Conservation (phyloP, 192 early-diverging fungal species). For the Allomyces macrogynus region DNA sequence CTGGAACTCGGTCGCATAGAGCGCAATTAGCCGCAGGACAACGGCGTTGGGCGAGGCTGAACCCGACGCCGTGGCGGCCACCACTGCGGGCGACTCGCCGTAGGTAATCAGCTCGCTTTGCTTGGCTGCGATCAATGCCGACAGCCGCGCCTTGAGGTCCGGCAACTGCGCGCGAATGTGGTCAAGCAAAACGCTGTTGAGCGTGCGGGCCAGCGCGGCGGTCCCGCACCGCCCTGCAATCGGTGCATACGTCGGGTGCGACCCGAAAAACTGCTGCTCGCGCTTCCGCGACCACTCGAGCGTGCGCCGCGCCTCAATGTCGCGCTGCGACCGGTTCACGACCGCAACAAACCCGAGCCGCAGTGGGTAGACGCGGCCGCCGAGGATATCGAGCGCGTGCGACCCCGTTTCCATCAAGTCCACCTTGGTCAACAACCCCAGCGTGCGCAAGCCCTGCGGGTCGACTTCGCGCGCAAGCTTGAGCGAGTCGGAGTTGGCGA, state of each 20-base stretch:
- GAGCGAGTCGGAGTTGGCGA: slow-evolving; percentile 66
- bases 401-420: slow-evolving; percentile 73
- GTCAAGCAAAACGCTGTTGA: slow-evolving; percentile 45
- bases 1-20: slow-evolving; percentile 57
- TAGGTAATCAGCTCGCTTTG: slow-evolving; percentile 53
- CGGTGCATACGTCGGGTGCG: slow-evolving; percentile 47
- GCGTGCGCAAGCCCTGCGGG: slow-evolving; percentile 51
- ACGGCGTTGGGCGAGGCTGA: slow-evolving; percentile 10
- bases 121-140: slow-evolving; percentile 51
- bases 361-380: slow-evolving; percentile 50
- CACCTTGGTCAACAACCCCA: slow-evolving; percentile 64
- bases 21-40: slow-evolving; percentile 45
- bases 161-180: slow-evolving; percentile 63
- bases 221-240: slow-evolving; percentile 56
- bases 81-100: slow-evolving; percentile 15
- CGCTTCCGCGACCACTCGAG: slow-evolving; percentile 44
- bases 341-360: slow-evolving; percentile 64
- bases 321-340: slow-evolving; percentile 64
- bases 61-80: not conserved
- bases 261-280: slow-evolving; percentile 47
- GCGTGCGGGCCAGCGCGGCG: slow-evolving; percentile 37
- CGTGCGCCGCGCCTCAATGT: slow-evolving; percentile 48
- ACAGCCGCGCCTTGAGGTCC: slow-evolving; percentile 52
- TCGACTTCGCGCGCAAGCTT: slow-evolving; percentile 72
- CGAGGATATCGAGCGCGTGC: slow-evolving; percentile 56